Conservation (phyloP, 2,329 filamentous ascomycete genomes). For the Penicillium italicum region DNA sequence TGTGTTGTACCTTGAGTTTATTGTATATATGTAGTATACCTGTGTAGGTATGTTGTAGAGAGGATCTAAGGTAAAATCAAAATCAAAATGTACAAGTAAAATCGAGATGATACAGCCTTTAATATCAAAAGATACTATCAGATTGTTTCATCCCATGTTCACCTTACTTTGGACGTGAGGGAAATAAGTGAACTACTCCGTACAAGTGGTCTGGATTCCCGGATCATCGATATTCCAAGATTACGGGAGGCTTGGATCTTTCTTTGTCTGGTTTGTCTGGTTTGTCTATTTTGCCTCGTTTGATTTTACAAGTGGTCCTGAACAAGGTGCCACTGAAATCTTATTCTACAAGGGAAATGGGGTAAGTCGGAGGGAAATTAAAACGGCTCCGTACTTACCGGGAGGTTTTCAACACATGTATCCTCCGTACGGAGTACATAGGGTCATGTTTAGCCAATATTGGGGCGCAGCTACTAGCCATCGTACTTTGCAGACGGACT, state of each 20-base stretch:
- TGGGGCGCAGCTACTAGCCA: neutral
- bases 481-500: neutral
- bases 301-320: neutral
- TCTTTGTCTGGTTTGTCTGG: neutral
- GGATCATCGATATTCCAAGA: conserved; percentile 8
- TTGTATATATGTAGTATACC: neutral
- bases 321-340: neutral
- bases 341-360: neutral
- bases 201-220: conserved; percentile 4
- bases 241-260: neutral
- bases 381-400: neutral
- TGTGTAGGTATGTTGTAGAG: neutral
- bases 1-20: neutral
- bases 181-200: neutral
- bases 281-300: neutral
- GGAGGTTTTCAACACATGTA: neutral
- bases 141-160: conserved; percentile 11
- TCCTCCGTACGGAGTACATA: too few relatives aligned
- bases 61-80: neutral
- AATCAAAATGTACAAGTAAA: neutral
- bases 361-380: neutral
- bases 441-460: too few relatives aligned
- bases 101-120: neutral
- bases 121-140: neutral
- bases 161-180: conserved; percentile 8